A percentile compares a stretch with the other conserved stretches of the same genome.
phyloP scores from a whole-genome alignment of 1,139 yeast genomes.

The Schizosaccharomyces versatilis region DNA sequence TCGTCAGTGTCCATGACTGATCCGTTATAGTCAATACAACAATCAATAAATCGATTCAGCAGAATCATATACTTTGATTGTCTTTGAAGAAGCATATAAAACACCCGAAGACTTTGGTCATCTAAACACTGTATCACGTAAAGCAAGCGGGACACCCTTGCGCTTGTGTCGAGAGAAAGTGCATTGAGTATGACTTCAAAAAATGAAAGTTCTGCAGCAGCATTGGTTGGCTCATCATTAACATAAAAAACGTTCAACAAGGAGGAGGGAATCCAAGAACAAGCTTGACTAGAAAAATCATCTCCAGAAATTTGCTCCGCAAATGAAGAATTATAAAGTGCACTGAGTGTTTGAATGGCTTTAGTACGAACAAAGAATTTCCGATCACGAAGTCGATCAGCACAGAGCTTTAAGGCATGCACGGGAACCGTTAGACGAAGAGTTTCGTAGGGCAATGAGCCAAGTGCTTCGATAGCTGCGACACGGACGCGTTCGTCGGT shows the following conservation, averaged over 20 bases:
- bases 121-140: slow-evolving; percentile 30
- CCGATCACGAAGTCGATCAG: slow-evolving; percentile 49
- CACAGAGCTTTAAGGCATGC: slow-evolving; percentile 31
- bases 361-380: slow-evolving; percentile 41
- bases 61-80: slow-evolving; percentile 25
- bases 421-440: slow-evolving; percentile 20
- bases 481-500: slow-evolving; percentile 53
- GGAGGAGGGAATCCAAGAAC: slow-evolving; percentile 42
- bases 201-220: slow-evolving; percentile 40
- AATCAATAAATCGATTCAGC: slow-evolving; percentile 19
- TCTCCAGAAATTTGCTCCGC: slow-evolving; percentile 17
- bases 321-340: slow-evolving; percentile 25
- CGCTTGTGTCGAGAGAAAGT: slow-evolving; percentile 23
- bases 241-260: slow-evolving; percentile 50
- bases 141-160: slow-evolving; percentile 34
- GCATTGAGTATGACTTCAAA: slow-evolving; percentile 43
- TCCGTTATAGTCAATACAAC: slow-evolving; percentile 23
- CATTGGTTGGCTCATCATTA: slow-evolving; percentile 46
- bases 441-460: slow-evolving; percentile 22
- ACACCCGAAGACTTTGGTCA: slow-evolving; percentile 35
- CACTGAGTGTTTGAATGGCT: slow-evolving; percentile 35
- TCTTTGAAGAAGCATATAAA: slow-evolving; percentile 50
- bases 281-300: slow-evolving; percentile 8
- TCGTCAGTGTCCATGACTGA: slow-evolving; percentile 16
- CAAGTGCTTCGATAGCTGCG: slow-evolving; percentile 30